Evolutionary conservation across 225 moss, liverwort and hornwort genomes (phyloP).

Genomic region (Rhytidiadelphus loreus): DNA sequence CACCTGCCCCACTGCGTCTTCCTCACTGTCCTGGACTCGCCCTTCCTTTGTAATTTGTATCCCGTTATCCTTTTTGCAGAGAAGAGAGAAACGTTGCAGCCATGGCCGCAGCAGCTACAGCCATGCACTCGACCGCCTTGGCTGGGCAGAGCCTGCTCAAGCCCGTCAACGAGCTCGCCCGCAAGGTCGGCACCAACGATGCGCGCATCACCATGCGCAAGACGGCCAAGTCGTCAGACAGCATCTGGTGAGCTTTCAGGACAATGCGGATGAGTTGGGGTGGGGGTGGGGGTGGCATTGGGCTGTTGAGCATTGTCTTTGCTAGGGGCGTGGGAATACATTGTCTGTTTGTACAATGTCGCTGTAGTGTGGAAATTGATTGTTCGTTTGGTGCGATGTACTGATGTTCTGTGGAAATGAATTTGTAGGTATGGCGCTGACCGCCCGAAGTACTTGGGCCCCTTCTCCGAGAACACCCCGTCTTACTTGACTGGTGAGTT

Average conservation of each 20-base stretch:
- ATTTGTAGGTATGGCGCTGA: slow-evolving; percentile 31
- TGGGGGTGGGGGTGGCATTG: background rate
- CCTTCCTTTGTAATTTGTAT: background rate
- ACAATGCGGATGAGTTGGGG: background rate
- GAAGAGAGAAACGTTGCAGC: background rate
- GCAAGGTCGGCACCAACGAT: background rate
- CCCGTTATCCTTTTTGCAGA: background rate
- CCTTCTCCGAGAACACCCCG: slow-evolving; percentile 29
- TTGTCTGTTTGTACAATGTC: background rate
- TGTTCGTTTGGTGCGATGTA: background rate
- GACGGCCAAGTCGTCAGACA: background rate
- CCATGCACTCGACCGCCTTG: background rate
- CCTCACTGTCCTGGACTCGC: background rate
- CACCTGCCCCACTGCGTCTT: background rate
- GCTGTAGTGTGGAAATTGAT: background rate
- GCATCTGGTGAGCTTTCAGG: background rate
- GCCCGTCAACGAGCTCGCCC: background rate
- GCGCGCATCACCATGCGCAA: background rate
- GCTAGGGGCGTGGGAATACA: background rate
- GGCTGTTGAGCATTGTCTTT: background rate
- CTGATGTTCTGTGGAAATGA: background rate
- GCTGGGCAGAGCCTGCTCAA: background rate
- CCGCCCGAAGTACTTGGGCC: slow-evolving; percentile 45
- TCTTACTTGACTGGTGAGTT: background rate
- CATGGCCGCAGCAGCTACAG: background rate